A percentile compares a stretch with the other conserved stretches of the same genome.
phyloP scores from a whole-genome alignment of 2,329 filamentous ascomycete species.

The Neonectria coccinea region DNA sequence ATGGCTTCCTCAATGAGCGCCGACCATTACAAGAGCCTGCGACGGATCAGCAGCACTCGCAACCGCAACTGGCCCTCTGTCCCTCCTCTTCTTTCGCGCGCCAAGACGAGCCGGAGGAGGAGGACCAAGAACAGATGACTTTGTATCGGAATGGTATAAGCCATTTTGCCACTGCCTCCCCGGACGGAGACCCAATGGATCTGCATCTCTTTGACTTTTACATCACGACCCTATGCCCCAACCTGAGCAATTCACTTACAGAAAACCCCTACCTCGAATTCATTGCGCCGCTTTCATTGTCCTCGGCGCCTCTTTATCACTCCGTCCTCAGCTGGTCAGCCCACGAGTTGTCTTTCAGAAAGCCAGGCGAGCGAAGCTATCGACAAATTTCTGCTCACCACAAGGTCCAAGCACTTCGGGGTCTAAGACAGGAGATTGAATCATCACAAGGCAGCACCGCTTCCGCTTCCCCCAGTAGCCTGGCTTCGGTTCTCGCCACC shows the following conservation, averaged over 20 bases:
- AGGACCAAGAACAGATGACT: neutral
- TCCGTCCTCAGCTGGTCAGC: slow-evolving; percentile 21
- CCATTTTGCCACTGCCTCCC: neutral
- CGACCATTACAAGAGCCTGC: neutral
- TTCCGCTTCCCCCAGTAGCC: neutral
- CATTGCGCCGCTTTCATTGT: slow-evolving; percentile 15
- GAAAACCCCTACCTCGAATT: slow-evolving; percentile 24
- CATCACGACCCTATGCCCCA: slow-evolving; percentile 13
- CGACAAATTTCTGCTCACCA: slow-evolving; percentile 16
- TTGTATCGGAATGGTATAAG: neutral
- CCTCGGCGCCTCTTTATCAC: slow-evolving; percentile 16
- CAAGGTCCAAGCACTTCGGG: slow-evolving; percentile 13
- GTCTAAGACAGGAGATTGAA: slow-evolving; percentile 17
- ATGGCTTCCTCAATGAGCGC: neutral
- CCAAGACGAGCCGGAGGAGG: neutral
- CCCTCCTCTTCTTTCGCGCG: neutral
- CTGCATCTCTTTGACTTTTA: slow-evolving; percentile 22
- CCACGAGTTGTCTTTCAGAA: slow-evolving; percentile 10
- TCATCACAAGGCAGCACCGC: slow-evolving; percentile 5
- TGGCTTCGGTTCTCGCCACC: slow-evolving; percentile 19
- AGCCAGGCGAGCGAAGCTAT: slow-evolving; percentile 6
- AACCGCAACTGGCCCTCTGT: neutral
- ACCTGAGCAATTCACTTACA: slow-evolving; percentile 15
- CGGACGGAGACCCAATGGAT: slow-evolving; percentile 4
- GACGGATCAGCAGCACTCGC: neutral